Evolutionary conservation across 169 alveolate genomes (phyloP), one percentile per base, ranked within the genome.

Genomic region (Eimeria acervulina): DNA sequence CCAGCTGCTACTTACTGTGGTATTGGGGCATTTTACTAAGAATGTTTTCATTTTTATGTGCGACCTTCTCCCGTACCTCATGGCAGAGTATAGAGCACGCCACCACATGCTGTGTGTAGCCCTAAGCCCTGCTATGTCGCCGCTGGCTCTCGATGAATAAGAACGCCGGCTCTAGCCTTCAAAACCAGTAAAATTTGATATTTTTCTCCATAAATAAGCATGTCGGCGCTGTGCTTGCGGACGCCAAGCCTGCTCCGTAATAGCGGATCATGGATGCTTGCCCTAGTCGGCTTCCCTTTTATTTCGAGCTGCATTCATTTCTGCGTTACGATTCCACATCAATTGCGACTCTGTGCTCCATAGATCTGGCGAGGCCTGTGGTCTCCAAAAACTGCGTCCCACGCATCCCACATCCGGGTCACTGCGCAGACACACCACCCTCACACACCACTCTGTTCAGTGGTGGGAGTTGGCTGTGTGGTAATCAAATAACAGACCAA

Each of bases 361-460:
- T 8, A 36, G 52, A 36, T 31, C 5, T 17, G 26, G n/a, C 15
- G 19, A 36, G 36, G 47, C 52, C 51, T 19, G n/a, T 36, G 51
- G 52, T 17, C 10, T 12, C 17, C 47, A 33, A 33, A 72, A 33
- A 72, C 19, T 72, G 28, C 28, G 15, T 72, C 52, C 83, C 83
- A 72, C 83, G 28, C 28, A 17, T 72, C 52, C 83, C 83, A 72
- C 83, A 33, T 5, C 31, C 44, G 28, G 83, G 83, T 72, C 83
- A 72, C 83, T 72, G 83, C 51, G 47, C 52, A 15, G 83, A 36
- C 83, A 72, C 83, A 72, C 83, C 31, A 31, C 83, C 28, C 1
- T 19, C 83, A 38, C 83, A 72, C 83, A 36, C 83, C 31, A 15
- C 47, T 13, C 51, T 72, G 52, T 33, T 10, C 52, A 72, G 26